Evolutionary conservation across 2,329 filamentous ascomycete species (phyloP).

Genomic region (Claviceps humidiphila): DNA sequence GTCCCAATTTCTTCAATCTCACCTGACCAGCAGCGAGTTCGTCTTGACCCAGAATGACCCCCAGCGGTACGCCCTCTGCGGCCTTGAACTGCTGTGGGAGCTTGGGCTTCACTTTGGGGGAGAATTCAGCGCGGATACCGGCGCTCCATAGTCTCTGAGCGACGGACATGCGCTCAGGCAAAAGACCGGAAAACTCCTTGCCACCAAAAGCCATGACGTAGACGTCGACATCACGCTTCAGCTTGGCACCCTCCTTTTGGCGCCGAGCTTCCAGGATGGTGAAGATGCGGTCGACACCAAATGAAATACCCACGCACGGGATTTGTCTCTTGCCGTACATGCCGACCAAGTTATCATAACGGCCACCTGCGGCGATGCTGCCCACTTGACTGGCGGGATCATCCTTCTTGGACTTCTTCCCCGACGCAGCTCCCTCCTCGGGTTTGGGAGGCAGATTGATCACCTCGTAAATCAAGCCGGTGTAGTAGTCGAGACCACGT

Average conservation of each 20-base stretch:
- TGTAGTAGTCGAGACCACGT: conserved; percentile 86
- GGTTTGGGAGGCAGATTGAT: conserved; percentile 45
- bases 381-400: conserved; percentile 52
- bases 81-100: conserved; percentile 82
- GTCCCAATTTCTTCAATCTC: conserved; percentile 66
- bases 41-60: conserved; percentile 81
- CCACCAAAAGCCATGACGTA: conserved; percentile 93
- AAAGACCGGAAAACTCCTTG: conserved; percentile 66
- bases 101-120: conserved; percentile 84
- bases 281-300: conserved; percentile 92
- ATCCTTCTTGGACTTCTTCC: conserved; percentile 38
- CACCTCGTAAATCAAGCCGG: conserved; percentile 81
- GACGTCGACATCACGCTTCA: conserved; percentile 56
- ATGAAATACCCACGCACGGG: conserved; percentile 55
- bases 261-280: conserved; percentile 74
- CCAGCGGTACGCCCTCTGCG: conserved; percentile 77
- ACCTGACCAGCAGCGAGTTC: conserved; percentile 74
- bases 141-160: conserved; percentile 69
- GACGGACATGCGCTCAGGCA: conserved; percentile 74
- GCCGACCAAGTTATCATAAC: conserved; percentile 85
- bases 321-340: conserved; percentile 88
- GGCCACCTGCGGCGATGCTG: conserved; percentile 76
- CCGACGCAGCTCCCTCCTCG: conserved; percentile 20
- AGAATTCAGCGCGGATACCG: conserved; percentile 72
- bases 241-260: conserved; percentile 47